Evolutionary conservation across 2,329 filamentous ascomycete genomes (phyloP).

Genomic region (Purpureocillium takamizusanense): DNA sequence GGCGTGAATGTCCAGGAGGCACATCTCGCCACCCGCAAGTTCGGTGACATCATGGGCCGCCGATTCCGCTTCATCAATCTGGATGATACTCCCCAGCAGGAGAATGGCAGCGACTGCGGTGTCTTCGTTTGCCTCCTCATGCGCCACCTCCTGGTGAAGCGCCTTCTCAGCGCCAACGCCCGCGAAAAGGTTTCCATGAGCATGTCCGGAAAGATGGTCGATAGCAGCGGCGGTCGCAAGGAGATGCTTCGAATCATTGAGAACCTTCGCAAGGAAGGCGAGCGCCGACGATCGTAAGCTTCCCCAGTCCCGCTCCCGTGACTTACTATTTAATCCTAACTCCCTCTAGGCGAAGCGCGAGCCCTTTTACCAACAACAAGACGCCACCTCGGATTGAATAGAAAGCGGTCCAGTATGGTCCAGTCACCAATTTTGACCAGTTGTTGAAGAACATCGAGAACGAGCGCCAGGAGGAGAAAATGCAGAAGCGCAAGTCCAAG

Average conservation of each 20-base stretch:
- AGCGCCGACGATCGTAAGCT: constrained; percentile 69
- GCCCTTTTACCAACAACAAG: constrained; percentile 27
- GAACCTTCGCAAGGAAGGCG: constrained; percentile 75
- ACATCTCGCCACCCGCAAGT: constrained; percentile 55
- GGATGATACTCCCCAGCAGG: constrained; percentile 79
- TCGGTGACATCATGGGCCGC: constrained; percentile 58
- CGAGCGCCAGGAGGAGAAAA: background rate
- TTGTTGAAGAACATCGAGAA: constrained; percentile 10
- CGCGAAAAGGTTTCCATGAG: constrained; percentile 91
- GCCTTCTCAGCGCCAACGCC: constrained; percentile 69
- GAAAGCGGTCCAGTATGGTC: constrained; percentile 22
- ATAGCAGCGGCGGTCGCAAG: constrained; percentile 71
- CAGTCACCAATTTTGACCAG: constrained; percentile 17
- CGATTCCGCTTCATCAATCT: constrained; percentile 71
- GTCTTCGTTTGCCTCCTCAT: constrained; percentile 95
- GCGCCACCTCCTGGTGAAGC: constrained; percentile 82
- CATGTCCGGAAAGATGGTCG: constrained; percentile 74
- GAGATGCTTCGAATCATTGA: constrained; percentile 91
- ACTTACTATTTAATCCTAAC: background rate
- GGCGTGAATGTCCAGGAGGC: constrained; percentile 71
- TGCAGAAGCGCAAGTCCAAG: background rate
- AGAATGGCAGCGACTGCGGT: constrained; percentile 88
- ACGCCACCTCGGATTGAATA: constrained; percentile 36
- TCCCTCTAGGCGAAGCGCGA: constrained; percentile 24
- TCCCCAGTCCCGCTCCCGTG: too few relatives aligned